phyloP scores from a whole-genome alignment of 345 rosid species.

The Gossypium raimondii region DNA sequence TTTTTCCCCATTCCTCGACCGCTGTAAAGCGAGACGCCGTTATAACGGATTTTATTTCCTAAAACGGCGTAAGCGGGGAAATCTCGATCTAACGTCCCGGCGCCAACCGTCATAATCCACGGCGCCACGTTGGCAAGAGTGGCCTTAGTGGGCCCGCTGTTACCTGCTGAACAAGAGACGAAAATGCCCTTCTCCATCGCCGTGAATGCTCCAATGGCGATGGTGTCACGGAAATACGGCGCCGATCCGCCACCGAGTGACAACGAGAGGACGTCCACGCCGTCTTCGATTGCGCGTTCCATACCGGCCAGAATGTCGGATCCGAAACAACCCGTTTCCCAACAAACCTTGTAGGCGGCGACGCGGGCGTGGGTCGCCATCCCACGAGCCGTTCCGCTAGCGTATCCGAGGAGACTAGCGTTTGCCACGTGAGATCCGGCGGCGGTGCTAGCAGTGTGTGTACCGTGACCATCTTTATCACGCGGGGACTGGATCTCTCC shows the following conservation, averaged over 20 bases:
- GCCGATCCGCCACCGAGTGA: constrained; percentile 78
- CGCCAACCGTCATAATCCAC: constrained; percentile 94
- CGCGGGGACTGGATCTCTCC: constrained; percentile 65
- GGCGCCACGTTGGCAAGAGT: constrained; percentile 81
- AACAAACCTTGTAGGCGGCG: constrained; percentile 64
- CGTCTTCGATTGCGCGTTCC: constrained; percentile 70
- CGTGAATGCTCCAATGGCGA: constrained; percentile 66
- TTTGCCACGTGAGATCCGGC: constrained; percentile 62
- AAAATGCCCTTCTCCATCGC: constrained; percentile 80
- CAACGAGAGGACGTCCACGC: constrained; percentile 83
- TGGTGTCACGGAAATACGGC: constrained; percentile 57
- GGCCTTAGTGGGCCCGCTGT: constrained; percentile 58
- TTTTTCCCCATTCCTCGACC: constrained; percentile 57
- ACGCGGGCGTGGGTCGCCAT: constrained; percentile 74
- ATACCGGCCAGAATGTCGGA: constrained; percentile 82
- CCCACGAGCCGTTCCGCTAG: constrained; percentile 74
- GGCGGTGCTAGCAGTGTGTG: constrained; percentile 80
- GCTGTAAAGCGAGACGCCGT: constrained; percentile 74
- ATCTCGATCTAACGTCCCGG: constrained; percentile 79
- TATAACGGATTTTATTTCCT: constrained; percentile 41
- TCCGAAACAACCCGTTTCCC: constrained; percentile 65
- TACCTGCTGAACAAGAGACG: constrained; percentile 82
- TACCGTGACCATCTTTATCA: constrained; percentile 79
- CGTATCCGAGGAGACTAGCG: constrained; percentile 82
- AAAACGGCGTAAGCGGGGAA: constrained; percentile 68